Percentiles rank a stretch among this genome's conserved stretches.
Evolutionary conservation across 495 filamentous ascomycete genomes (phyloP).

Genomic region (Penicillium cataractarum): DNA sequence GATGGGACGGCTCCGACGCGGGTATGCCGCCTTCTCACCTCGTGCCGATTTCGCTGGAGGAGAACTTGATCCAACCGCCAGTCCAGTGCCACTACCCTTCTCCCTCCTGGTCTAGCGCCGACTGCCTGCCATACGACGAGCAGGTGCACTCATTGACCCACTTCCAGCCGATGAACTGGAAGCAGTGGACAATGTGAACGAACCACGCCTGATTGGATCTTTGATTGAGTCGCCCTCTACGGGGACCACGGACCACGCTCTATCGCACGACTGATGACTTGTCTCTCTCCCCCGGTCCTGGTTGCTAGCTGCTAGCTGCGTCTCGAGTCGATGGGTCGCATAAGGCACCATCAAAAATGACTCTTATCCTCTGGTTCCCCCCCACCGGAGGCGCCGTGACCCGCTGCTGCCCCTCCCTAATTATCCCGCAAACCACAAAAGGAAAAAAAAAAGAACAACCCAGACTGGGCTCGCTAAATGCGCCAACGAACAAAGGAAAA

Average conservation of each 20-base stretch:
- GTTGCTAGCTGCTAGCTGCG: neutral
- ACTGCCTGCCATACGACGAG: conserved; percentile 46
- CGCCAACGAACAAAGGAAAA: neutral
- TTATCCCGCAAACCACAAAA: conserved; percentile 5
- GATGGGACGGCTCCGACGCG: conserved; percentile 39
- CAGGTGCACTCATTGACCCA: conserved; percentile 33
- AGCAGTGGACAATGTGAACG: conserved; percentile 37
- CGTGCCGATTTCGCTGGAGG: conserved; percentile 40
- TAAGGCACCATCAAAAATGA: neutral
- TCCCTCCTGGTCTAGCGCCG: conserved; percentile 44
- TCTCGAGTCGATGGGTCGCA: conserved; percentile 5
- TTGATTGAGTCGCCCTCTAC: neutral
- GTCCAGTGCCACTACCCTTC: conserved; percentile 49
- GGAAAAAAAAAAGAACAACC: neutral
- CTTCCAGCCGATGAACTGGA: conserved; percentile 37
- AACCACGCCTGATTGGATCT: neutral
- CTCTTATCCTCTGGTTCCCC: neutral
- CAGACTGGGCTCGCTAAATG: neutral
- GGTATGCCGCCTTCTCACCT: conserved; percentile 35
- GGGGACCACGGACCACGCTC: neutral
- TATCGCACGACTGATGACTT: conserved; percentile 13
- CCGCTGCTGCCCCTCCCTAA: conserved; percentile 5
- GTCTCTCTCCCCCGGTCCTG: neutral
- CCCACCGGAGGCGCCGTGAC: conserved; percentile 6
- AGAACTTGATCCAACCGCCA: conserved; percentile 41